Base-by-base conservation (phyloP, 805 yeast species). In the Ogataea zsoltii region DNA sequence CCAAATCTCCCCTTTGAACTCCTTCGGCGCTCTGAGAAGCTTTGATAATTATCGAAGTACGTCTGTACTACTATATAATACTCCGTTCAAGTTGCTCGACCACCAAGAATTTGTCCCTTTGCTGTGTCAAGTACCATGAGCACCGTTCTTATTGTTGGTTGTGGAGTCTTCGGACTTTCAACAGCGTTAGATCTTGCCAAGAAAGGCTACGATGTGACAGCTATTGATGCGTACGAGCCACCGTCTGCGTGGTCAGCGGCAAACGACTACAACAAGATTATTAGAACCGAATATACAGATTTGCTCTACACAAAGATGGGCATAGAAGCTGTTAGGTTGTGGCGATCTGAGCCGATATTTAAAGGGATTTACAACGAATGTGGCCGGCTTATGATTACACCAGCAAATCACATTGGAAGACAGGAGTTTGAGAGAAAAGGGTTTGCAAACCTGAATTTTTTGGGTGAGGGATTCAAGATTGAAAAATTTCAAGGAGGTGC, bases 241-340 rank as follows among this genome's bases (percentile, higher is more conserved):
- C 79, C 79, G 5, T 70, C 77, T 1, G 66, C 67, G 2, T 60
- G 66, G 61, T 68, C 77, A 2, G 78, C 80, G 19, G 71, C 77
- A 6, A 68, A 65, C 39, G 82, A 76, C 49, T 64, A 65, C 42
- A 76, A 76, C 53, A 75, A 77, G 53, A 75, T 77, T 38, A 67
- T 77, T 13, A 61, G 80, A 39, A 63, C 74, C 0, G 81, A 76
- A 50, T 76, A 77, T 49, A 57, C 68, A 4, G 77, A 75, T 43
- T 33, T 60, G 25, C 55, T 64, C n/a, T 75, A 76, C 45, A 59
- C 78, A 4, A 60, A 61, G 37, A 48, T 77, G 53, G 63, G 76
- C 3, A 62, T 74, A 3, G 80, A 77, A 51, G 79, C 81, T 2
- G 54, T 72, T 33, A 44, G 57, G 9, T 45, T 57, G 43, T 75